Evolutionary conservation across 768 basidiomycete genomes (phyloP).

Genomic region (Suillus decipiens): DNA sequence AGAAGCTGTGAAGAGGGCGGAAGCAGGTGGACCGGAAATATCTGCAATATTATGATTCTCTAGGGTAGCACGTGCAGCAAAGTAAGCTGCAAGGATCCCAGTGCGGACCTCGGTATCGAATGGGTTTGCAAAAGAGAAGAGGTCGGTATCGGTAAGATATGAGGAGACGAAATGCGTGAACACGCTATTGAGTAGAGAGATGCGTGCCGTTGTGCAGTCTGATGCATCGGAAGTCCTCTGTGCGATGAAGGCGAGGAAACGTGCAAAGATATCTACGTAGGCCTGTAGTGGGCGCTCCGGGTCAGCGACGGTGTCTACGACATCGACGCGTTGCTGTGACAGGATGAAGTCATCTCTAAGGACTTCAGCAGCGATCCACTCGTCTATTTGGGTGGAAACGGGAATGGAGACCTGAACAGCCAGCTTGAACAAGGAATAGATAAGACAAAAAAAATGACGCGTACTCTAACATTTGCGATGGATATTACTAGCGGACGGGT

Average conservation of each 20-base stretch:
- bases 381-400: slow-evolving; percentile 74
- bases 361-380: slow-evolving; percentile 93
- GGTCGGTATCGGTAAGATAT: slow-evolving; percentile 71
- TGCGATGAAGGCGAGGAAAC: slow-evolving; percentile 80
- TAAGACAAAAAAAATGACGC: slow-evolving; percentile 17
- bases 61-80: slow-evolving; percentile 69
- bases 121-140: slow-evolving; percentile 77
- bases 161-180: slow-evolving; percentile 77
- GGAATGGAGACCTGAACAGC: slow-evolving; percentile 74
- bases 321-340: slow-evolving; percentile 57
- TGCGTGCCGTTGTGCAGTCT: slow-evolving; percentile 53
- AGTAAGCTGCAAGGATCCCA: slow-evolving; percentile 78
- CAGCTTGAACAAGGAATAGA: slow-evolving; percentile 11
- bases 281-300: slow-evolving; percentile 61
- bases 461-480: slow-evolving; percentile 36
- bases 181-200: slow-evolving; percentile 69
- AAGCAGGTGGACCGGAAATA: slow-evolving; percentile 60
- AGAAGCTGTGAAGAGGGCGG: slow-evolving; percentile 70
- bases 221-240: slow-evolving; percentile 58
- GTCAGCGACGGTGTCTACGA: slow-evolving; percentile 53
- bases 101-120: slow-evolving; percentile 79
- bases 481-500: slow-evolving; percentile 39
- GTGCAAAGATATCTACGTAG: slow-evolving; percentile 75
- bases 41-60: slow-evolving; percentile 54
- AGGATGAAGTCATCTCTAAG: slow-evolving; percentile 87